These are phyloP conservation scores for Aspergillus sclerotioniger DNA, from an alignment of 495 filamentous ascomycete genomes.

Conservation along the genomic window DNA sequence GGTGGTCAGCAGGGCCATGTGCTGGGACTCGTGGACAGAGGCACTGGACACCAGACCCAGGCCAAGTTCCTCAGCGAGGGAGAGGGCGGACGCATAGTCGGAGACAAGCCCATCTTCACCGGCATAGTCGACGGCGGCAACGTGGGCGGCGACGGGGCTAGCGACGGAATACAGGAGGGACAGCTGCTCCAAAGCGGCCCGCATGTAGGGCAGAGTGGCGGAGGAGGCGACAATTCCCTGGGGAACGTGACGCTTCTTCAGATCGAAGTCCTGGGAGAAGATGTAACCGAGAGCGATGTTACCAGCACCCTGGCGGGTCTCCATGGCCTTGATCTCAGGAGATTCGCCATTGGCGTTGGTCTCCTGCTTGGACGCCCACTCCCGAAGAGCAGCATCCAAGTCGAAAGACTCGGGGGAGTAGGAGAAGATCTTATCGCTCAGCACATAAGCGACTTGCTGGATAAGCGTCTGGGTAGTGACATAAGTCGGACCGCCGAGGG, in stretches of 20 bases:
- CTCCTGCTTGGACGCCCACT: slow-evolving; percentile 66
- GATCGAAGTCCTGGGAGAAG: slow-evolving; percentile 91
- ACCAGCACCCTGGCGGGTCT: slow-evolving; percentile 86
- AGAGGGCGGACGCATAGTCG: slow-evolving; percentile 80
- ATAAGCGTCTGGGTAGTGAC: slow-evolving; percentile 85
- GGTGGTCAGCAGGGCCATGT: slow-evolving; percentile 90
- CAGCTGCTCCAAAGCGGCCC: slow-evolving; percentile 83
- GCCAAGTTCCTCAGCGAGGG: slow-evolving; percentile 87
- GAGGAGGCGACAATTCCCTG: slow-evolving; percentile 87
- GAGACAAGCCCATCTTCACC: slow-evolving; percentile 71
- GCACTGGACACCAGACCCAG: slow-evolving; percentile 80
- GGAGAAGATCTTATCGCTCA: slow-evolving; percentile 94
- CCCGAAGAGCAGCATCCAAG: slow-evolving; percentile 74
- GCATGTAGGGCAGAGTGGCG: slow-evolving; percentile 74
- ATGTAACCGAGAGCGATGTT: slow-evolving; percentile 93
- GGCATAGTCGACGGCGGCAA: slow-evolving; percentile 90
- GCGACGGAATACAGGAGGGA: slow-evolving; percentile 83
- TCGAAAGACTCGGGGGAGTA: slow-evolving; percentile 94
- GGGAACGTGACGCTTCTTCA: slow-evolving; percentile 85
- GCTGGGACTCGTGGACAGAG: slow-evolving; percentile 87
- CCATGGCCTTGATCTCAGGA: slow-evolving; percentile 73
- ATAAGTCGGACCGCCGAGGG: slow-evolving; percentile 86
- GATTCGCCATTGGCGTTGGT: slow-evolving; percentile 78
- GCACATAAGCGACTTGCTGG: slow-evolving; percentile 89
- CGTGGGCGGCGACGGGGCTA: slow-evolving; percentile 87